Evolutionary conservation across 2,329 filamentous ascomycete genomes (phyloP), one percentile per base, ranked within the genome.

Genomic region (Colletotrichum sp.): DNA sequence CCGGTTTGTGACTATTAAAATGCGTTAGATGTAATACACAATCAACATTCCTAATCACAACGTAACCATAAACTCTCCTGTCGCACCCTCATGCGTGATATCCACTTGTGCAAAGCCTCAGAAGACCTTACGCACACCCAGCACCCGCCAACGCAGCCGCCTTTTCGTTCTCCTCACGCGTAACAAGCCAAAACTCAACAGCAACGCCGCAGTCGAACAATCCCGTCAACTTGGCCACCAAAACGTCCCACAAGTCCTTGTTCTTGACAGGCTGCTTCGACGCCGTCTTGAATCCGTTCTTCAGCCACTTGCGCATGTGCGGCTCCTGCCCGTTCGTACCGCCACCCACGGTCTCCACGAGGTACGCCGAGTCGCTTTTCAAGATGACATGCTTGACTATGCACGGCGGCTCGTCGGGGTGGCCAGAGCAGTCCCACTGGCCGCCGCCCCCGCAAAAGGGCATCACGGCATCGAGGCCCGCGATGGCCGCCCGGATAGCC

Each of bases 1-100:
- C 9, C 18, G 10, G 7, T 10, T 15, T 6, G 7, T 62, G n/a
- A 1, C 44, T 21, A 21, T 0, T 21, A 3, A 0, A 4, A 7
- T 13, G 10, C 44, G 13, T 21, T 0, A 21, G 44, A 21, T 2
- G 12, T 13, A 21, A 52, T 52, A 52, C 44, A 52, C 13, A 52
- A 0, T 52, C 44, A 21, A 52, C 6, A 0, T 24, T 24, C 10
- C 10, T 21, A 4, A 52, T 52, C n/a, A 8, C 2, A 21, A 52
- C n/a, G 10, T 8, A 1, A 13, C 10, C 44, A 52, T 13, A 1
- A 52, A 5, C n/a, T 21, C n/a, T 21, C 44, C 36, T 44, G 36
- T 1, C 36, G 16, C 3, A 44, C 16, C 2, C 8, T 44, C 36
- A 44, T 49, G 9, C 18, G 39, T 9, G 18, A 21, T 0, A 12